Evolutionary conservation across 2,329 filamentous ascomycete genomes (phyloP).

Genomic region (Cladosporium austrohemisphaericum): DNA sequence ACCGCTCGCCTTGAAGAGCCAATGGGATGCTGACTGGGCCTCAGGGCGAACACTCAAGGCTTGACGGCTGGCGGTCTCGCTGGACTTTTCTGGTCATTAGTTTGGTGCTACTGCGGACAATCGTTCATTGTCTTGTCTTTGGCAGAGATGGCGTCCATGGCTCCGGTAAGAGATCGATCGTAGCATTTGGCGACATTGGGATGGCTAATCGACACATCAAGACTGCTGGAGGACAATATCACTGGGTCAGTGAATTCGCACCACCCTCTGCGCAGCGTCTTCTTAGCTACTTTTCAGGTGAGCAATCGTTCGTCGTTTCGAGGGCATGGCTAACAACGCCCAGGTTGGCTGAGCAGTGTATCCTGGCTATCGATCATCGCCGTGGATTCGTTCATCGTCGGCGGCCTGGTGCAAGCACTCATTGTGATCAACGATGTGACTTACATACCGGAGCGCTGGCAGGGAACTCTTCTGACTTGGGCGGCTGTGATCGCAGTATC

Average conservation of each 20-base stretch:
- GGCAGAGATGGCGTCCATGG: constrained; percentile 35
- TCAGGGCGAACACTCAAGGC: constrained; percentile 24
- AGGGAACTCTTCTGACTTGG: constrained; percentile 27
- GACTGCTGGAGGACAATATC: constrained; percentile 28
- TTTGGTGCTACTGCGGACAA: constrained; percentile 28
- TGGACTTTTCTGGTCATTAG: constrained; percentile 30
- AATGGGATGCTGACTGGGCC: background rate
- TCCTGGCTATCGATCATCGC: constrained; percentile 45
- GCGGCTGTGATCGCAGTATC: constrained; percentile 22
- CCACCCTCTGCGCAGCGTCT: constrained; percentile 27
- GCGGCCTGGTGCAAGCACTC: constrained; percentile 45
- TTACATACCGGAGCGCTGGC: constrained; percentile 23
- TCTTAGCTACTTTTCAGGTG: constrained; percentile 20
- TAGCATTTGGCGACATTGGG: too few relatives aligned
- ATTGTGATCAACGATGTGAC: constrained; percentile 40
- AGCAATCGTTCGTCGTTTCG: background rate
- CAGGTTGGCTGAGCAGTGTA: constrained; percentile 30
- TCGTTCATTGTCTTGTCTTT: constrained; percentile 32
- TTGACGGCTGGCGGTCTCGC: constrained; percentile 28
- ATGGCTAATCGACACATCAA: too few relatives aligned
- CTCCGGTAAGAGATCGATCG: constrained; percentile 17
- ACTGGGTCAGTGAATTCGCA: constrained; percentile 33
- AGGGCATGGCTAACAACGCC: background rate
- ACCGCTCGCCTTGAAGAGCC: background rate
- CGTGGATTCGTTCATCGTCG: constrained; percentile 42